Evolutionary conservation across 1,284 basidiomycete genomes (phyloP).

Genomic region (Sutorius eximius): DNA sequence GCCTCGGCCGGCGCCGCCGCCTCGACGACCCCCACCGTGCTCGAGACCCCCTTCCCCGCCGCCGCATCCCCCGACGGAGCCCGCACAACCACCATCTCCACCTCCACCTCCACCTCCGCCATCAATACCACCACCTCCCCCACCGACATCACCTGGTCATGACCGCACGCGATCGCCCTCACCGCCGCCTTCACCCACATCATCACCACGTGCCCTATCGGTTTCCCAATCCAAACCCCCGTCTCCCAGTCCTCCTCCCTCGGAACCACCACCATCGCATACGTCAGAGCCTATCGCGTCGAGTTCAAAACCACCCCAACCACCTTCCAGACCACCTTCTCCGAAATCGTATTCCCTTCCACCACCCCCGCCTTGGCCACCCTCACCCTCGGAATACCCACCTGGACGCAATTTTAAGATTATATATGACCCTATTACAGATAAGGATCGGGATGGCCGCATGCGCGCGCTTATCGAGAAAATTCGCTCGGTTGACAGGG

Average conservation of each 20-base stretch:
- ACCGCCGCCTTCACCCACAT: slow-evolving; percentile 29
- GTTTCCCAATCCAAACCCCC: slow-evolving; percentile 12
- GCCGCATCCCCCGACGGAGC: slow-evolving; percentile 2
- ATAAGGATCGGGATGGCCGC: slow-evolving; percentile 47
- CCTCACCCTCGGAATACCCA: slow-evolving; percentile 46
- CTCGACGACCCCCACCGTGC: slow-evolving; percentile 8
- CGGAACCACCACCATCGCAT: slow-evolving; percentile 28
- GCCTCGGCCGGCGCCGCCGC: too few relatives aligned
- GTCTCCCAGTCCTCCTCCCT: slow-evolving; percentile 26
- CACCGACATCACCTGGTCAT: slow-evolving; percentile 13
- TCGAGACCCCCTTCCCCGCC: slow-evolving; percentile 12
- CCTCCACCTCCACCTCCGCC: slow-evolving; percentile 23
- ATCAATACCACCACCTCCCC: slow-evolving; percentile 17
- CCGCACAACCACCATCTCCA: slow-evolving; percentile 22
- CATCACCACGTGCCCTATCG: slow-evolving; percentile 12
- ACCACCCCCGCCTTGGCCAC: slow-evolving; percentile 47
- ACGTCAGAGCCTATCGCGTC: slow-evolving; percentile 32
- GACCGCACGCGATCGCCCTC: slow-evolving; percentile 26
- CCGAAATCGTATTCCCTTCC: slow-evolving; percentile 38
- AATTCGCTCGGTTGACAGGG: slow-evolving; percentile 42
- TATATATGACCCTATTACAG: slow-evolving; percentile 58
- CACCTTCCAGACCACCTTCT: slow-evolving; percentile 14
- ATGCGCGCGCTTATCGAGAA: slow-evolving; percentile 54
- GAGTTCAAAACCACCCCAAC: slow-evolving; percentile 23
- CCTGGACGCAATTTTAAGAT: slow-evolving; percentile 54